Base-by-base conservation (phyloP, 2,329 filamentous ascomycete species). In the Orbilia ellipsospora region DNA sequence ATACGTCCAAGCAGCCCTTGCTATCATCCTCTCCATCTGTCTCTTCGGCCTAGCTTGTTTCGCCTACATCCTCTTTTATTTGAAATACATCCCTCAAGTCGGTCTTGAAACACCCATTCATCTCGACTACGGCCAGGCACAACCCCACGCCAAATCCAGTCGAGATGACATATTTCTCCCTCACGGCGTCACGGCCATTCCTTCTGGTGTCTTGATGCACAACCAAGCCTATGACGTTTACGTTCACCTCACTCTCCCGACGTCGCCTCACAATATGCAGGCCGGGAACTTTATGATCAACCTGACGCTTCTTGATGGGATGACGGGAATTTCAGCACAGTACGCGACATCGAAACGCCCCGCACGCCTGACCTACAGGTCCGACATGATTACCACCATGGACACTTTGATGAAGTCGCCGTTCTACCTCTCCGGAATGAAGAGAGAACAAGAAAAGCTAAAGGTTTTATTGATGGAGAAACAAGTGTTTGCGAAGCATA, bases 281-380 rank as follows among this genome's bases (percentile, higher is more conserved):
- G 87, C 88, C 13, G 95, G 95, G 28, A 98, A 98, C 83, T 98
- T 97, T 85, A 99, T 99, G 95, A 84, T 98, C 16, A 90, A 92
- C 55, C 84, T 97, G 15, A 87, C 89, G 74, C 87, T 97, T 61
- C 86, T 92, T 54, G 52, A 73, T n/a, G 55, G 64, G 12, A 51
- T 63, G 82, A 80, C 40, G 79, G 79, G 42, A 80, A 80, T 40
- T 81, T 82, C 79, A 0, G 69, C 77, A 18, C 81, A 90, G 0
- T 83, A 92, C 1, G 87, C 89, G 78, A 86, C 84, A 45, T 91
- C 92, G 0, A 87, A 91, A 4, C 87, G 95, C 6, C 89, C 93
- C 0, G 90, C 90, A 0, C 88, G 97, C 31, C 82, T 98, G 56
- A 92, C 92, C 0, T 98, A 96, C 81, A 85, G 88, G 23, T 93